Evolutionary conservation across 139 green algal genomes (phyloP).

Genomic region (Tetratostichococcus sp.): DNA sequence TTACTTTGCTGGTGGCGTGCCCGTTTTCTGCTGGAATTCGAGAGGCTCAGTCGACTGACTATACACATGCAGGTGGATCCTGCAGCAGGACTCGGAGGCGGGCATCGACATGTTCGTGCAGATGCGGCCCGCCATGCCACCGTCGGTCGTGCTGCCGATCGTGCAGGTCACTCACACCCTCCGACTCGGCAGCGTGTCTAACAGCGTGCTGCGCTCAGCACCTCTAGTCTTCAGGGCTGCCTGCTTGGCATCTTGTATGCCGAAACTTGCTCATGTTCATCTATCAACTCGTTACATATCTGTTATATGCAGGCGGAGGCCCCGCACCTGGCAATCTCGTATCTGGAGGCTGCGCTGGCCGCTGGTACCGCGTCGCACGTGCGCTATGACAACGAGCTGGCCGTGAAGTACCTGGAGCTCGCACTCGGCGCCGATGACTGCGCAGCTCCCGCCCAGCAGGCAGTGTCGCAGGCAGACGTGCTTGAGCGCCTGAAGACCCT

Average conservation of each 20-base stretch:
- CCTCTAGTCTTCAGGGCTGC: too few relatives aligned
- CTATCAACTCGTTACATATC: too few relatives aligned
- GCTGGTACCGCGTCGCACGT: conserved; percentile 36
- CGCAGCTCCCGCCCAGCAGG: neutral
- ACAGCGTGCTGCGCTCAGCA: too few relatives aligned
- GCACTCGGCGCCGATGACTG: too few relatives aligned
- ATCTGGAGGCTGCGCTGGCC: conserved; percentile 70
- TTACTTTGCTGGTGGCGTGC: too few relatives aligned
- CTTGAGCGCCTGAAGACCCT: neutral
- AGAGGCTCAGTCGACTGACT: too few relatives aligned
- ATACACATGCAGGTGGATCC: conserved; percentile 57
- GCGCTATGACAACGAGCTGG: conserved; percentile 68
- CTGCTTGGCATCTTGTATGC: too few relatives aligned
- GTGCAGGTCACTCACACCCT: conserved; percentile 21
- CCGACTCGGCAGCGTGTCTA: too few relatives aligned
- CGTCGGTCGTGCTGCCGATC: conserved; percentile 58
- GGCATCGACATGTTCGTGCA: conserved; percentile 68
- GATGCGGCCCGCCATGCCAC: conserved; percentile 55
- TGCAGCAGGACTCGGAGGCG: conserved; percentile 72
- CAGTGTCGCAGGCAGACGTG: neutral
- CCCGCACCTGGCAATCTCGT: conserved; percentile 35
- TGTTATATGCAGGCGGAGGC: conserved; percentile 7
- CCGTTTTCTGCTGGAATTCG: too few relatives aligned
- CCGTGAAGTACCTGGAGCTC: conserved; percentile 68
- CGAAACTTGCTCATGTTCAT: too few relatives aligned